phyloP scores from a whole-genome alignment of 2,329 filamentous ascomycete genomes.

The Triangularia setosa region DNA sequence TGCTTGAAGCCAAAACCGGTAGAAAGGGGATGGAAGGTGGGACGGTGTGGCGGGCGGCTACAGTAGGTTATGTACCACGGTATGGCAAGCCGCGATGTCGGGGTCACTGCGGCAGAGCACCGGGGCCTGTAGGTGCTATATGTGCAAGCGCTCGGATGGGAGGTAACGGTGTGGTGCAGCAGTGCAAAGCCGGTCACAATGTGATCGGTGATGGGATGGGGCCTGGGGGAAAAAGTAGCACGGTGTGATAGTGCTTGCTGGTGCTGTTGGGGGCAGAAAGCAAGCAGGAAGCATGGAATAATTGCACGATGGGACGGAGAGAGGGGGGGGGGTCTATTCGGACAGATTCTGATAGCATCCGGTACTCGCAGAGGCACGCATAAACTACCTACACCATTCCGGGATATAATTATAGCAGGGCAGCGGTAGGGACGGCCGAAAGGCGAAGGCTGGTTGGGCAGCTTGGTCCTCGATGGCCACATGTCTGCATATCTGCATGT shows the following conservation, averaged over 20 bases:
- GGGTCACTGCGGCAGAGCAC: slow-evolving; percentile 19
- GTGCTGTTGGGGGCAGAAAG: not conserved
- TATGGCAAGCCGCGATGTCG: slow-evolving; percentile 29
- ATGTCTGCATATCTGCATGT: not conserved
- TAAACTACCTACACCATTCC: not conserved
- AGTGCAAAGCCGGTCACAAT: slow-evolving; percentile 16
- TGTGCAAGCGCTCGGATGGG: slow-evolving; percentile 23
- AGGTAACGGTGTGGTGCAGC: slow-evolving; percentile 12
- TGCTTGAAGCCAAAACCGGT: slow-evolving; percentile 40
- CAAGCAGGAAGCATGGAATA: not conserved
- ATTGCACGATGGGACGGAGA: no score
- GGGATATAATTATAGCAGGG: slow-evolving; percentile 30
- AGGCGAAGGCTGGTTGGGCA: slow-evolving; percentile 32
- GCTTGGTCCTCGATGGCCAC: slow-evolving; percentile 13
- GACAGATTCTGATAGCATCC: not conserved
- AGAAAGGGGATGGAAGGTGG: slow-evolving; percentile 33
- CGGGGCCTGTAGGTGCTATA: slow-evolving; percentile 11
- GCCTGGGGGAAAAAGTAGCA: no score
- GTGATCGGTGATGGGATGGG: slow-evolving; percentile 9
- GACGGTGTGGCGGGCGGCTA: slow-evolving; percentile 40
- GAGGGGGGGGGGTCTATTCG: not conserved
- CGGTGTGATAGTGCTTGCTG: slow-evolving; percentile 27
- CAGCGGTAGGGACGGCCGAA: slow-evolving; percentile 28
- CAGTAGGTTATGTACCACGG: slow-evolving; percentile 42
- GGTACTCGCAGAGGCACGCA: slow-evolving; percentile 9